Percentiles rank a stretch among this genome's conserved stretches.
Conservation (phyloP, 2,329 filamentous ascomycete species). For the Fusarium euwallaceae region DNA sequence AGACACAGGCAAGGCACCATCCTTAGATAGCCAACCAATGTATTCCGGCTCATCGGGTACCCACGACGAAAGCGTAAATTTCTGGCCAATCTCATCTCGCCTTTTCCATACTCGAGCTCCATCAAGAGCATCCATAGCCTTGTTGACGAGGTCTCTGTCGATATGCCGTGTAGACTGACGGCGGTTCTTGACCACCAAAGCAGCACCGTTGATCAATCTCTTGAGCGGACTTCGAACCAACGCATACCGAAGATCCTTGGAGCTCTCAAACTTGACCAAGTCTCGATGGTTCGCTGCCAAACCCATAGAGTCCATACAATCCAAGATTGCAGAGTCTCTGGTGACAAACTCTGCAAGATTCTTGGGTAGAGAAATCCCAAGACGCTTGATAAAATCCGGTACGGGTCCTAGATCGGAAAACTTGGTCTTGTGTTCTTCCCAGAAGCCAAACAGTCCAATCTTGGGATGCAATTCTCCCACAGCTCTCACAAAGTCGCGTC, state of each 20-base stretch:
- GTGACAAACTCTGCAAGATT: slow-evolving; percentile 56
- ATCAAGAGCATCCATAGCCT: slow-evolving; percentile 51
- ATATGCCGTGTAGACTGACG: slow-evolving; percentile 54
- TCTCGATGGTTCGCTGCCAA: slow-evolving; percentile 55
- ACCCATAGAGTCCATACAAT: slow-evolving; percentile 52
- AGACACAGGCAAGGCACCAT: neutral
- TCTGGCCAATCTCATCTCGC: slow-evolving; percentile 47
- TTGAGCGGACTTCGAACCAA: slow-evolving; percentile 55
- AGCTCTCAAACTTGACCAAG: slow-evolving; percentile 58
- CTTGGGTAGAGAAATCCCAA: slow-evolving; percentile 47
- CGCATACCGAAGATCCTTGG: slow-evolving; percentile 54
- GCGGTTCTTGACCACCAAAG: slow-evolving; percentile 53
- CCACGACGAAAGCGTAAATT: slow-evolving; percentile 54
- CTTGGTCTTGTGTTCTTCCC: slow-evolving; percentile 55
- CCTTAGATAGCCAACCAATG: slow-evolving; percentile 51
- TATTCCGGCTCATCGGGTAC: slow-evolving; percentile 55
- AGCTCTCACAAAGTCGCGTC: slow-evolving; percentile 55
- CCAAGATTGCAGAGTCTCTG: slow-evolving; percentile 55
- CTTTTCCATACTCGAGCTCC: slow-evolving; percentile 52
- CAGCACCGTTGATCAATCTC: slow-evolving; percentile 53
- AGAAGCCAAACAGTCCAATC: slow-evolving; percentile 56
- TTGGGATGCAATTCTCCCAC: slow-evolving; percentile 51
- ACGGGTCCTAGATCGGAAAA: slow-evolving; percentile 52
- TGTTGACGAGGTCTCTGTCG: slow-evolving; percentile 50
- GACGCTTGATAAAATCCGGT: slow-evolving; percentile 41